Percentiles rank a stretch among this genome's conserved stretches.
Evolutionary conservation across 352 stramenopile genomes (phyloP).

Genomic region (Phytophthora pini): DNA sequence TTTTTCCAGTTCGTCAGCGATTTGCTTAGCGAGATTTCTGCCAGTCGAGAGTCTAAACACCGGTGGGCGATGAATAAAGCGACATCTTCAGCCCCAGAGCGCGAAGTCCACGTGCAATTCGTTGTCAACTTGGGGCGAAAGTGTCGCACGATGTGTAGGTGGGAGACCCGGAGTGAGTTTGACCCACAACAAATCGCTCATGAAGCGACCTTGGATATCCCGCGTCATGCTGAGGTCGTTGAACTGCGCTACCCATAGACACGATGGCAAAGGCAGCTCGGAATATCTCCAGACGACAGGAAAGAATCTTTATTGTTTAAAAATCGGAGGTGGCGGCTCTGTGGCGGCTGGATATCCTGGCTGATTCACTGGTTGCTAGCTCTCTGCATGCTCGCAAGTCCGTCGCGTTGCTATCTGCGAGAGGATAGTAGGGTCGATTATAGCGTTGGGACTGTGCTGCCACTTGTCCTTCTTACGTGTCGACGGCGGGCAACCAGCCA

Average conservation of each 20-base stretch:
- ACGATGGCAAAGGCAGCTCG: slow-evolving; percentile 1
- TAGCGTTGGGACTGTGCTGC: too few relatives aligned
- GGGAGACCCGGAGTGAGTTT: neutral
- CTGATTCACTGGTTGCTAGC: too few relatives aligned
- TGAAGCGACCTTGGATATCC: slow-evolving; percentile 3
- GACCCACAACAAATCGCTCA: neutral
- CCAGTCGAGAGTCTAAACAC: slow-evolving; percentile 10
- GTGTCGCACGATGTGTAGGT: slow-evolving; percentile 15
- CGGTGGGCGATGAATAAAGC: neutral
- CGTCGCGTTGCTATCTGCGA: too few relatives aligned
- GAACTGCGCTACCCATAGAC: slow-evolving; percentile 8
- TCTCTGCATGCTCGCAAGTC: too few relatives aligned
- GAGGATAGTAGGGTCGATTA: too few relatives aligned
- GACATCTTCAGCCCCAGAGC: slow-evolving; percentile 1
- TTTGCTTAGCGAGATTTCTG: slow-evolving; percentile 23
- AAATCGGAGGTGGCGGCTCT: neutral
- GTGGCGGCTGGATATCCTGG: too few relatives aligned
- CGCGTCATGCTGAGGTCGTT: slow-evolving; percentile 1
- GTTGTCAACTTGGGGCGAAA: neutral
- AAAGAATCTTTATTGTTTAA: slow-evolving; percentile 2
- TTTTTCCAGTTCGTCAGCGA: slow-evolving; percentile 26
- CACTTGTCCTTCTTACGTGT: too few relatives aligned
- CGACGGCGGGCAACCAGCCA: too few relatives aligned
- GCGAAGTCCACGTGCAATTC: neutral
- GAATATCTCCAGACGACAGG: slow-evolving; percentile 8